These are phyloP conservation scores for Crithidia expoeki DNA, from an alignment of 208 protist genomes.

Conservation along the genomic window DNA sequence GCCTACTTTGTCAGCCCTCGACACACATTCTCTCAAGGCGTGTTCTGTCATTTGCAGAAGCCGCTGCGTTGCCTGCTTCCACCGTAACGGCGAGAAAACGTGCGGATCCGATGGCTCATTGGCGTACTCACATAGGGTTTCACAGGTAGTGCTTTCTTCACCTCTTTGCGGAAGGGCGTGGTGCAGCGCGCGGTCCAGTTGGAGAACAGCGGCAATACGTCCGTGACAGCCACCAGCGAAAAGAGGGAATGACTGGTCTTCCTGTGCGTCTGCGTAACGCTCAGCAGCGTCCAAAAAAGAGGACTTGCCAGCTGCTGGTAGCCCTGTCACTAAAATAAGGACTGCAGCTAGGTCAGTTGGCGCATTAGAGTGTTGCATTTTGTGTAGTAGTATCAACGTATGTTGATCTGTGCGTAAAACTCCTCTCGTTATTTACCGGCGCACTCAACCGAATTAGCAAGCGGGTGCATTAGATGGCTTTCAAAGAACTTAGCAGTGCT, in stretches of 20 bases:
- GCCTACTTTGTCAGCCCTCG: background rate
- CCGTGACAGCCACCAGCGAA: slow-evolving; percentile 12
- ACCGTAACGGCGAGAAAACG: slow-evolving; percentile 3
- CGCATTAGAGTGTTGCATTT: background rate
- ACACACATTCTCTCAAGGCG: slow-evolving; percentile 15
- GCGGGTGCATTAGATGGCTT: too few species aligned
- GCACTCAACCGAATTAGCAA: too few species aligned
- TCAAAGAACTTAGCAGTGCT: too few species aligned
- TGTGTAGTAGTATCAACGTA: too few species aligned
- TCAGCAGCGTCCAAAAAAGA: slow-evolving; percentile 37
- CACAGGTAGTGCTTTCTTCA: background rate
- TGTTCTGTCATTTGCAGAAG: slow-evolving; percentile 14
- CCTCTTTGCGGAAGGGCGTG: background rate
- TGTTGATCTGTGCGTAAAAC: too few species aligned
- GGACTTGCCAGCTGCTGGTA: slow-evolving; percentile 73
- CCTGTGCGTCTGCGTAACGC: background rate
- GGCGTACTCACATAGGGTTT: too few species aligned
- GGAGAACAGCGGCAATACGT: slow-evolving; percentile 11
- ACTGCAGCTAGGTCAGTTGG: background rate
- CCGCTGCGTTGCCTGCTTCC: slow-evolving; percentile 9
- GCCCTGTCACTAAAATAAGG: slow-evolving; percentile 64
- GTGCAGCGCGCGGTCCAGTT: slow-evolving; percentile 22
- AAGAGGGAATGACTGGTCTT: background rate
- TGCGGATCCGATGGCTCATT: background rate
- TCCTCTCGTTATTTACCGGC: too few species aligned